These are phyloP conservation scores for Candida labiduridarum DNA, from an alignment of 1,139 yeast species.

Conservation along the genomic window DNA sequence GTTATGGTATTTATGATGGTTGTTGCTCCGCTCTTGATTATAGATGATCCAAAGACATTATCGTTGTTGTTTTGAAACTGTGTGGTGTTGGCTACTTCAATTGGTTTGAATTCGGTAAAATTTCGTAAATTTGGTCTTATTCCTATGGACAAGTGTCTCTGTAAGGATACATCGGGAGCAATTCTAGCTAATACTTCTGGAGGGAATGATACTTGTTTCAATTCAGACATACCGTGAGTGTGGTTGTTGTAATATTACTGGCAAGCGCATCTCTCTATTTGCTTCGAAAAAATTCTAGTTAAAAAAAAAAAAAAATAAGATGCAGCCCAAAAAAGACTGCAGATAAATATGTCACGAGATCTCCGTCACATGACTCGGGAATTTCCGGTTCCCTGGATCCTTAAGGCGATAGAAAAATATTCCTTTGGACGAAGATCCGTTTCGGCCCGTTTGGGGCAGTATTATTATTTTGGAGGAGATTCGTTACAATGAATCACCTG, in stretches of 20 bases:
- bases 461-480: no score
- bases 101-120: slow-evolving; percentile 70
- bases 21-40: slow-evolving; percentile 74
- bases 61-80: slow-evolving; percentile 35
- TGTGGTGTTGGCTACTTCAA: slow-evolving; percentile 35
- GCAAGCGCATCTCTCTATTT: not conserved
- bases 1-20: slow-evolving; percentile 75
- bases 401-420: not conserved
- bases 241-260: not conserved
- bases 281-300: no score
- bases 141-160: slow-evolving; percentile 74
- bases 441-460: no score
- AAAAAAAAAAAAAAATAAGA: not conserved
- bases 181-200: slow-evolving; percentile 83
- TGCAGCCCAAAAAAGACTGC: not conserved
- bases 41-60: slow-evolving; percentile 69
- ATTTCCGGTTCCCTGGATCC: not conserved
- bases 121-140: slow-evolving; percentile 73
- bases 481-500: no score
- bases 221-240: slow-evolving; percentile 13
- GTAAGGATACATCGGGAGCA: slow-evolving; percentile 82
- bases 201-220: slow-evolving; percentile 59
- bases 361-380: not conserved
- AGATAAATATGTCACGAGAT: not conserved
- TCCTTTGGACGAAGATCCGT: no score